Base-by-base conservation (phyloP, 345 rosid species). In the Barbarea vulgaris region DNA sequence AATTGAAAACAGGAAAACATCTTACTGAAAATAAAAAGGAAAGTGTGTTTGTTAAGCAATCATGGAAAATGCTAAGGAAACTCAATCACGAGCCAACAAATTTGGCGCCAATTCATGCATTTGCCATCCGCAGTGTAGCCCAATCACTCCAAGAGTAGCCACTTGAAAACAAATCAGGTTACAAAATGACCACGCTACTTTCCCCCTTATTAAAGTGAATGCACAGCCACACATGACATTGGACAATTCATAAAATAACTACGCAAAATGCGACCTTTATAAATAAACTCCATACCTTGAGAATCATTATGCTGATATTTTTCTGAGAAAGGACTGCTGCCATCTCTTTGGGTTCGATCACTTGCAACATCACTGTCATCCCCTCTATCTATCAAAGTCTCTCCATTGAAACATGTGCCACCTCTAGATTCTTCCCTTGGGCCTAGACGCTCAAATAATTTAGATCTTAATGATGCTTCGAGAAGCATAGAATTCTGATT, bases 391-490 rank as follows among this genome's bases (percentile, higher is more conserved):
- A 83, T 75, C 48, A 67, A 73, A 67, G 83, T 80, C 68, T 76
- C 86, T 56, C 73, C 64, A 70, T 81, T 66, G 50, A 46, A 44
- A 83, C 80, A 75, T 69, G 80, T 71, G 64, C 72, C 83, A 77
- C 75, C 81, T 64, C 15, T 80, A 51, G 84, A 83, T 51, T 73
- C 81, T 60, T 71, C 82, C 84, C 82, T 87, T 73, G 15, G 79
- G 67, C 87, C 79, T 69, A 87, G 72, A 36, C 90, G 91, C 33
- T 89, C 93, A 89, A 81, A 85, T 67, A 95, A 81, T 78, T 90
- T 81, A 57, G 99, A 87, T 76, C 99, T 90, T 51, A 95, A 77
- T 75, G 89, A 75, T 57, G 93, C 97, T 83, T 95, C 99, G 61
- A 90, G 91, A 75, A 74, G 82, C 79, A 90, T 75, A 62, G 92